phyloP scores from a whole-genome alignment of 1,284 basidiomycete genomes.

The Rhizopogon parksii region DNA sequence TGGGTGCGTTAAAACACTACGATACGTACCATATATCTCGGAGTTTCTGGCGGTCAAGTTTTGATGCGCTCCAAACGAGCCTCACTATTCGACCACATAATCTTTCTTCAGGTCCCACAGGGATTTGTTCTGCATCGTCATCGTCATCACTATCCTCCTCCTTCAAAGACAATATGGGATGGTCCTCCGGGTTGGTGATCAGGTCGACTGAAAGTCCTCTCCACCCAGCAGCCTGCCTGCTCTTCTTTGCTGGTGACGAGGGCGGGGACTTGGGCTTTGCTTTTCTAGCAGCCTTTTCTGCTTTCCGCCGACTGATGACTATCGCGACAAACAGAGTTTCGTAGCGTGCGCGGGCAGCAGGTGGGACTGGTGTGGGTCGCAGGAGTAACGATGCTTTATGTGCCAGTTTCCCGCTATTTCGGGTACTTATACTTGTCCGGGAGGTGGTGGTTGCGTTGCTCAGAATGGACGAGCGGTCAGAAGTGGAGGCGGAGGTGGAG shows the following conservation, averaged over 20 bases:
- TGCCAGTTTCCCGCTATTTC: conserved; percentile 21
- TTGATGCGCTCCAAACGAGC: conserved; percentile 58
- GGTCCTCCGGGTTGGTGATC: conserved; percentile 42
- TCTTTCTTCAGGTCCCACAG: conserved; percentile 36
- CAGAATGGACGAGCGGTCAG: conserved; percentile 59
- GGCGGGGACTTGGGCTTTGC: conserved; percentile 31
- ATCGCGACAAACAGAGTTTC: conserved; percentile 59
- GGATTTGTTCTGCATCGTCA: conserved; percentile 16
- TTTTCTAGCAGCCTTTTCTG: conserved; percentile 26
- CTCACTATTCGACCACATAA: conserved; percentile 52
- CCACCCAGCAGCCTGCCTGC: conserved; percentile 63
- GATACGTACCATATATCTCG: conserved; percentile 57
- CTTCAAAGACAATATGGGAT: conserved; percentile 14
- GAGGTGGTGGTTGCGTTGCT: conserved; percentile 42
- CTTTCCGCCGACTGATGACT: conserved; percentile 41
- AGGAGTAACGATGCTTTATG: conserved; percentile 26
- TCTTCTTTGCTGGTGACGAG: conserved; percentile 36
- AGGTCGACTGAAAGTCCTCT: conserved; percentile 70
- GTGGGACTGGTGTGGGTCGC: conserved; percentile 60
- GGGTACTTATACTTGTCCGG: conserved; percentile 39
- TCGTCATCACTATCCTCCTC: conserved; percentile 29
- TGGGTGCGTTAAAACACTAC: background rate
- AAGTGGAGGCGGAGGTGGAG: conserved; percentile 38
- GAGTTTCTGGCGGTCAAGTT: conserved; percentile 46
- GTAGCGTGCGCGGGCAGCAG: conserved; percentile 56